Evolutionary conservation across 306 rosid genomes (phyloP).

Genomic region (Cucumis melo): DNA sequence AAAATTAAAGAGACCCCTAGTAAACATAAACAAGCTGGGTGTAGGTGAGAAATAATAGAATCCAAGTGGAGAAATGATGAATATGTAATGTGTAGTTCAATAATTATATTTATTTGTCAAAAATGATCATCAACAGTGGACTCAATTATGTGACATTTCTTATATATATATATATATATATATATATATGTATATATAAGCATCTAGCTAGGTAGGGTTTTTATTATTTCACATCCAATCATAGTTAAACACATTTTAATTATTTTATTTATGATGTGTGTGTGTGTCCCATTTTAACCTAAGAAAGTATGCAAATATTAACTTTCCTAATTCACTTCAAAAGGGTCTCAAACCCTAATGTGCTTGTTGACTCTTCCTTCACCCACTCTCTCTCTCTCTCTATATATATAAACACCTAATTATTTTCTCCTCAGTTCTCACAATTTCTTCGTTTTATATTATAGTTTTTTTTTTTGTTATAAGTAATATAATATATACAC

Average conservation of each 20-base stretch:
- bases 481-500: background rate
- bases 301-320: background rate
- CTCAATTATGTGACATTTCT: background rate
- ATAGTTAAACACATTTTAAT: background rate
- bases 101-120: background rate
- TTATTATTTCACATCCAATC: background rate
- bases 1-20: background rate
- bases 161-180: too few species aligned
- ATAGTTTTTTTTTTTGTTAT: background rate
- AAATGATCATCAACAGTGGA: background rate
- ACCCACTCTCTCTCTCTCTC: too few species aligned
- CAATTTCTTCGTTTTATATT: background rate
- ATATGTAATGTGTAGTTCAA: background rate
- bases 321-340: background rate
- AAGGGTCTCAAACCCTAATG: background rate
- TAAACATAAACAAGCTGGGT: background rate
- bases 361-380: background rate
- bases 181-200: background rate
- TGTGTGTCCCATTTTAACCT: background rate
- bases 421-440: too few species aligned
- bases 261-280: background rate
- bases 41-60: slow-evolving; percentile 1
- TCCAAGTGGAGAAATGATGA: background rate
- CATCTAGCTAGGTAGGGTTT: slow-evolving; percentile 1
- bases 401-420: background rate